A percentile compares a stretch with the other conserved stretches of the same genome.
These are phyloP conservation scores for Xylariaceae sp. DNA, from an alignment of 2,329 filamentous ascomycete species.

Conservation along the genomic window DNA sequence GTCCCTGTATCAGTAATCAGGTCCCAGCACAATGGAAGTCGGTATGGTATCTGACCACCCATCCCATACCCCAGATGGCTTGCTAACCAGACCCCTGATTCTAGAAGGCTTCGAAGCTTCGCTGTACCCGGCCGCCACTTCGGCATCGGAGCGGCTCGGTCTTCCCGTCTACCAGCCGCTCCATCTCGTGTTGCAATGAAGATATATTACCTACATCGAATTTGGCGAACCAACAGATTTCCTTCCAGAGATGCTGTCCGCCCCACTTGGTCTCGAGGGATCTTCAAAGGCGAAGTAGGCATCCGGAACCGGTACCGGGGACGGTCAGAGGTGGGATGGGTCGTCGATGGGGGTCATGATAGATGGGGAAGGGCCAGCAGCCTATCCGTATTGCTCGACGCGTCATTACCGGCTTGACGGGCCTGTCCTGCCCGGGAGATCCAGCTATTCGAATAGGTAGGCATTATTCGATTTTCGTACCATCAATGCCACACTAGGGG, in stretches of 20 bases:
- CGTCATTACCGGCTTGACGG: background rate
- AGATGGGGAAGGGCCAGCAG: background rate
- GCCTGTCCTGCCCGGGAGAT: background rate
- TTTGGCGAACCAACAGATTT: background rate
- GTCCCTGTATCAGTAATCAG: background rate
- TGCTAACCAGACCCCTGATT: no score
- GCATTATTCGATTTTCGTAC: background rate
- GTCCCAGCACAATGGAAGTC: background rate
- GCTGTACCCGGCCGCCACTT: background rate
- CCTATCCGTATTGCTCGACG: background rate
- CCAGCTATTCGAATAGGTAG: background rate
- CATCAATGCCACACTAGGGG: background rate
- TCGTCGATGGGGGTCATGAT: background rate
- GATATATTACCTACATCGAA: background rate
- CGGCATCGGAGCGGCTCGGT: background rate
- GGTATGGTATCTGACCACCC: background rate
- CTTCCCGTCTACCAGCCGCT: background rate
- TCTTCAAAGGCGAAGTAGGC: background rate
- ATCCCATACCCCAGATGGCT: no score
- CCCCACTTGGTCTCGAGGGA: background rate
- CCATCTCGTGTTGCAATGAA: no score
- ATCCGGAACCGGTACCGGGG: background rate
- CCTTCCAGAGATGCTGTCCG: background rate
- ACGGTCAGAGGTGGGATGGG: background rate
- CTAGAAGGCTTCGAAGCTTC: background rate